Base-by-base conservation (phyloP, 257 asterid species). In the Plantago elongata region DNA sequence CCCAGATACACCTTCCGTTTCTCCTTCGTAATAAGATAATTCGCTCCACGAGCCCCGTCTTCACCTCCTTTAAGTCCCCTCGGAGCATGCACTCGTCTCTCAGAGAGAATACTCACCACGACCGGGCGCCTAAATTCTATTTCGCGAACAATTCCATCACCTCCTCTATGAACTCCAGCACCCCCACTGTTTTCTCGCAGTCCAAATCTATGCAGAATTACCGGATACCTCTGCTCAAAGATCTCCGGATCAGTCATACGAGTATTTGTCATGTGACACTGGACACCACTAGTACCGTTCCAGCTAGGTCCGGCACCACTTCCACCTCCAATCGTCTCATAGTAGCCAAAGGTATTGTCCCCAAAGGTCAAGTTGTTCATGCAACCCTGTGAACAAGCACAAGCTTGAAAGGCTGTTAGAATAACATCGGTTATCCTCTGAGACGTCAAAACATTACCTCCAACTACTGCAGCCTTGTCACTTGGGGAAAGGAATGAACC, bases 241-340 rank as follows among this genome's bases (percentile, higher is more conserved):
- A 92, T 92, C 83, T 92, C 97, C 0, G 98, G 98, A 67, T 92
- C 98, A 4, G 97, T 92, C 95, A 92, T 92, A 10, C 98, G 95
- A 13, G 98, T 88, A 62, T 92, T 92, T 3, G 98, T 92, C 98
- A 92, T 92, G 78, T 92, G 98, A 81, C 98, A 88, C 76, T 92
- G 98, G 77, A 89, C 95, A 29, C 95, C 97, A 59, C 95, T 84
- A 5, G 98, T 81, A 6, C 95, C 98, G 3, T 86, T 87, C 96
- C 98, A 92, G 17, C 66, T 77, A 18, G 95, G 95, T 14, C 98
- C 98, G 1, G 97, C 97, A 1, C 95, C 98, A 49, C 97, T 78
- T 38, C 98, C 98, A 3, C 98, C 98, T 4, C 95, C 97, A 15
- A 92, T 86, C 4, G 98, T 92, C 73, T 92, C 98, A 5, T 92